A percentile compares a stretch with the other conserved stretches of the same genome.
phyloP scores from a whole-genome alignment of 2,329 filamentous ascomycete species.

The Diaporthe vexans region DNA sequence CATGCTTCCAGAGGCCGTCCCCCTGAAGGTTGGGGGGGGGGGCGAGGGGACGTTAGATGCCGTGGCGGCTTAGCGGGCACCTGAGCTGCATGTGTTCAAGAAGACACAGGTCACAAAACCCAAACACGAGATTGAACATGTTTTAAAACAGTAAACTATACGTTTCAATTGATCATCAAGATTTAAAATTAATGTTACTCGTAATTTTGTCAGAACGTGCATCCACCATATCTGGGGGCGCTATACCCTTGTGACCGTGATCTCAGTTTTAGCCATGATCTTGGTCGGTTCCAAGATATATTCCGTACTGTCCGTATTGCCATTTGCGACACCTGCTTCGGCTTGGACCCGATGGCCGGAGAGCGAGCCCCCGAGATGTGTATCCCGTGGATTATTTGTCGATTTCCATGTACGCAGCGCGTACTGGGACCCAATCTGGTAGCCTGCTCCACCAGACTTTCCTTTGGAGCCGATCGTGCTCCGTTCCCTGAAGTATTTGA shows the following conservation, averaged over 20 bases:
- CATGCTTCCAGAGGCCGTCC: no score
- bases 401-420: conserved; percentile 20
- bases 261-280: conserved; percentile 31
- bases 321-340: not conserved
- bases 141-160: no score
- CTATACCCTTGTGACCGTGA: conserved; percentile 28
- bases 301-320: conserved; percentile 20
- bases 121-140: not conserved
- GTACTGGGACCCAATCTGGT: conserved; percentile 29
- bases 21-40: no score
- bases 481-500: conserved; percentile 50
- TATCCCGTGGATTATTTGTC: not conserved
- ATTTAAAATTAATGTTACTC: not conserved
- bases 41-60: no score
- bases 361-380: not conserved
- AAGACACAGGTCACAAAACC: not conserved
- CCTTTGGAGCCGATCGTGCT: conserved; percentile 7
- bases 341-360: conserved; percentile 19
- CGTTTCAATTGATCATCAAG: not conserved
- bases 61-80: no score
- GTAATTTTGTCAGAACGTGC: not conserved
- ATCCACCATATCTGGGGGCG: not conserved
- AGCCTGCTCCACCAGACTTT: conserved; percentile 16
- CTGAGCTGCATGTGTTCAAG: no score
- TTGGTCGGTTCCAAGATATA: conserved; percentile 14